A percentile compares a stretch with the other conserved stretches of the same genome.
Evolutionary conservation across 2,329 filamentous ascomycete species (phyloP).

Genomic region (Atkinsonella hypoxylon): DNA sequence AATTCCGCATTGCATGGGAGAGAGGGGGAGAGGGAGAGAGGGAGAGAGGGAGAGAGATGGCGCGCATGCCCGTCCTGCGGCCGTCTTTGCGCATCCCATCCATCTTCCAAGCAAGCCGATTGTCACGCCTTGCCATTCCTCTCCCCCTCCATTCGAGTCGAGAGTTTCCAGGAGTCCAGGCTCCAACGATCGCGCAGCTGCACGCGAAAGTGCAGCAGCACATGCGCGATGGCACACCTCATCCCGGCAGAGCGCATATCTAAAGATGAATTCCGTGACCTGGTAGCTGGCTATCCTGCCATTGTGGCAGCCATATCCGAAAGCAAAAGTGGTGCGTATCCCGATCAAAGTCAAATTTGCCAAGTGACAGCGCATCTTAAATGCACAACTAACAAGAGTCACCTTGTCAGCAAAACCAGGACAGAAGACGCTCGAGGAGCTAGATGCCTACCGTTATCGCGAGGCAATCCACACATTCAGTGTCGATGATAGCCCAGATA

Average conservation of each 20-base stretch:
- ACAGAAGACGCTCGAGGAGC: conserved; percentile 38
- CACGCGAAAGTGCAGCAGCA: background rate
- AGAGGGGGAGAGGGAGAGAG: too few relatives aligned
- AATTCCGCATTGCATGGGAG: too few relatives aligned
- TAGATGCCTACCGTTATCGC: conserved; percentile 49
- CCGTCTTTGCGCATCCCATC: too few relatives aligned
- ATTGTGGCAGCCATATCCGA: conserved; percentile 32
- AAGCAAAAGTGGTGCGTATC: conserved; percentile 30
- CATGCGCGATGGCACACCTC: background rate
- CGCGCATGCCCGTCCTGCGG: too few relatives aligned
- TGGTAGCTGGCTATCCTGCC: conserved; percentile 26
- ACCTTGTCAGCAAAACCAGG: conserved; percentile 30
- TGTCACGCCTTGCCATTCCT: too few relatives aligned
- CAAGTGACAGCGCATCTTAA: background rate
- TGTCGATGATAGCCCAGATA: conserved; percentile 20
- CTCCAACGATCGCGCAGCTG: too few relatives aligned
- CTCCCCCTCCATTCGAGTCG: too few relatives aligned
- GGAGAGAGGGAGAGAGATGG: too few relatives aligned
- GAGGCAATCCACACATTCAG: conserved; percentile 37
- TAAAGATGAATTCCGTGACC: conserved; percentile 21
- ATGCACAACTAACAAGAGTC: background rate
- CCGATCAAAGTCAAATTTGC: background rate
- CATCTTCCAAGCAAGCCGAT: too few relatives aligned
- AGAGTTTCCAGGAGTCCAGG: too few relatives aligned
- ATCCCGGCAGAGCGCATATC: conserved; percentile 14